Conservation (phyloP, 768 basidiomycete species). For the Rhodotorula paludigena region DNA sequence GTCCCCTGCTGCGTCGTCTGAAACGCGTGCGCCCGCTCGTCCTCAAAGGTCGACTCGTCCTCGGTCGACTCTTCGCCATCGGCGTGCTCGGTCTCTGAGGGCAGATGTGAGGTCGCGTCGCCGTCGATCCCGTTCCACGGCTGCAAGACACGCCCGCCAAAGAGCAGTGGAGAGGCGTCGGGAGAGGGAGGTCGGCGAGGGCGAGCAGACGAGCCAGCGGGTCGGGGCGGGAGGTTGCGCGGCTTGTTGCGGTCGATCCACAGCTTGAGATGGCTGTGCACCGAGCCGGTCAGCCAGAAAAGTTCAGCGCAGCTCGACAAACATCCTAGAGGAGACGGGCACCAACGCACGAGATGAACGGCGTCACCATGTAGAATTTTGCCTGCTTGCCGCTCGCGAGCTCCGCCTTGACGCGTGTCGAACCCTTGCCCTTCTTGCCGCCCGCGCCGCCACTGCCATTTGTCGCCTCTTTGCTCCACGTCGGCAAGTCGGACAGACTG, state of each 20-base stretch:
- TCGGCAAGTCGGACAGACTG: constrained; percentile 76
- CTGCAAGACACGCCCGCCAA: not conserved
- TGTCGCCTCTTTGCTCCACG: constrained; percentile 60
- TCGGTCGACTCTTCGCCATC: constrained; percentile 13
- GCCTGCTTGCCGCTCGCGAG: constrained; percentile 53
- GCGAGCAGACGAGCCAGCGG: not conserved
- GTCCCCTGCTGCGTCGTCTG: constrained; percentile 33
- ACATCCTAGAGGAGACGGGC: not conserved
- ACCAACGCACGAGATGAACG: constrained; percentile 63
- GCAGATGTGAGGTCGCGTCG: constrained; percentile 21
- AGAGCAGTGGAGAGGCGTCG: not conserved
- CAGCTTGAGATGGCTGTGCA: constrained; percentile 37
- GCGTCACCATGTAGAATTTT: constrained; percentile 90
- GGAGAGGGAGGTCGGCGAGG: not conserved
- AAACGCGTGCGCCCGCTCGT: constrained; percentile 9
- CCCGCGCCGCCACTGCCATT: not conserved
- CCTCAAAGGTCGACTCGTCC: constrained; percentile 22
- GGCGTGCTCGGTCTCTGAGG: constrained; percentile 18
- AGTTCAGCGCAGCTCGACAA: too few relatives aligned
- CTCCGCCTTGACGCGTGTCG: constrained; percentile 14
- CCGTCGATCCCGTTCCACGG: constrained; percentile 3
- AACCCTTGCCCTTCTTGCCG: constrained; percentile 54
- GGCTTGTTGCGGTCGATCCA: constrained; percentile 42
- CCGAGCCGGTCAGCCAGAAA: not conserved
- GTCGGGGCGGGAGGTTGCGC: constrained; percentile 17